Percentiles rank a stretch among this genome's conserved stretches.
phyloP scores from a whole-genome alignment of 2,329 filamentous ascomycete genomes.

The Helminthosporium solani region DNA sequence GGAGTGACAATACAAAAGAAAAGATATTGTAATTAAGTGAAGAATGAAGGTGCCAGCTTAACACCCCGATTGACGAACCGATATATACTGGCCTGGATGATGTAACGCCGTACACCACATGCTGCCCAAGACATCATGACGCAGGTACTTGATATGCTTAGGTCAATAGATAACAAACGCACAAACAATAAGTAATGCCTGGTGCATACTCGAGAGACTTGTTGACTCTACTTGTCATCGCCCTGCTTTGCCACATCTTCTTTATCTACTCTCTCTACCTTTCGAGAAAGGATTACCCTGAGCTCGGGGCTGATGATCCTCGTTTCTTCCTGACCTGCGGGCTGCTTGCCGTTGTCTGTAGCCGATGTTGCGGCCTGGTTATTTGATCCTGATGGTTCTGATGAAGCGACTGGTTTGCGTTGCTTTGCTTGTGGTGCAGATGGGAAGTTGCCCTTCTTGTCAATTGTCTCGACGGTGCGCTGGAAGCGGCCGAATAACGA shows the following conservation, averaged over 20 bases:
- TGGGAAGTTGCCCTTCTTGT: constrained; percentile 87
- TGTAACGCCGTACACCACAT: too few species aligned
- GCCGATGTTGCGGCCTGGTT: constrained; percentile 29
- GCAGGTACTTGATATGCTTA: too few species aligned
- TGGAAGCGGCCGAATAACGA: constrained; percentile 85
- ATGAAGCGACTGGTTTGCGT: constrained; percentile 45
- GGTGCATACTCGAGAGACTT: not conserved
- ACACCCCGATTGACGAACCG: too few species aligned
- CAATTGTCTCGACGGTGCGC: constrained; percentile 83
- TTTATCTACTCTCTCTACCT: constrained; percentile 57
- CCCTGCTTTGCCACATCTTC: constrained; percentile 43
- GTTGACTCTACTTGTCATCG: constrained; percentile 37
- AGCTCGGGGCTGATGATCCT: constrained; percentile 65
- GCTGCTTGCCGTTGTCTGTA: constrained; percentile 39
- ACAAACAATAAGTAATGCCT: not conserved
- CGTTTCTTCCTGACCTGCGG: constrained; percentile 34
- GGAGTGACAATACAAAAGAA: not conserved
- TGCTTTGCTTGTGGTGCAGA: constrained; percentile 51
- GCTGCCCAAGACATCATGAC: too few species aligned
- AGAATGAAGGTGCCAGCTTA: too few species aligned
- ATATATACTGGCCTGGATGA: too few species aligned
- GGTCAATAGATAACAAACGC: not conserved
- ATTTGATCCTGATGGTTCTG: constrained; percentile 20
- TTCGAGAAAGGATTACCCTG: constrained; percentile 60
- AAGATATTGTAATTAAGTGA: too few species aligned